Base-by-base conservation (phyloP, 345 rosid species). In the Sonneratia caseolaris region DNA sequence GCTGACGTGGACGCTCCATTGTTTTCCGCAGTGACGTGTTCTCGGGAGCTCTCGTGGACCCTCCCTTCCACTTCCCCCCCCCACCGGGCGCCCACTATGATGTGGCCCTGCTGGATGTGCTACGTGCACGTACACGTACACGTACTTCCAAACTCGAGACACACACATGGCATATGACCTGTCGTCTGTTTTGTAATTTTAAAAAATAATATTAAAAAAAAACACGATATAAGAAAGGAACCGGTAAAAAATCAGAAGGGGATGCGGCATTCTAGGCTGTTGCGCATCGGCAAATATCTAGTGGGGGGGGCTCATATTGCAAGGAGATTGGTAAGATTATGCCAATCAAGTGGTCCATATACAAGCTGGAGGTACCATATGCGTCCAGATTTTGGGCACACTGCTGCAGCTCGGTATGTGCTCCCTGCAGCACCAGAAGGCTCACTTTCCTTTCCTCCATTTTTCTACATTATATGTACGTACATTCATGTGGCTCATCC, bases 61-160 rank as follows among this genome's bases (percentile, higher is more conserved):
- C 64, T 37, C n/a, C 8, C 19, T 24, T 4, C 18, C 11, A 51
- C 64, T 2, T 70, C 51, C 35, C 22, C 19, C 35, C 40, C 16
- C 62, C 35, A 53, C n/a, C n/a, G n/a, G n/a, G n/a, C n/a, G n/a
- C n/a, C n/a, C n/a, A 10, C 72, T 70, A 3, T 45, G 72, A 53
- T 22, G 5, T 2, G 11, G 38, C 49, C 42, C 11, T 5, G 37
- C 1, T 18, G 57, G 57, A 16, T 7, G 57, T 22, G 64, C 7
- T 22, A 9, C 21, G 36, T 21, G 57, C n/a, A n/a, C n/a, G n/a
- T n/a, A n/a, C 57, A 53, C 57, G 57, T 53, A 18, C n/a, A 19
- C 8, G 22, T 53, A 53, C 22, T 18, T 53, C 57, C 57, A 53
- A 53, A 53, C 19, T 19, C 22, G 57, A n/a, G n/a, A n/a, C n/a